Base-by-base conservation (phyloP, 2,329 filamentous ascomycete species). In the Teratosphaeria epicoccoides region DNA sequence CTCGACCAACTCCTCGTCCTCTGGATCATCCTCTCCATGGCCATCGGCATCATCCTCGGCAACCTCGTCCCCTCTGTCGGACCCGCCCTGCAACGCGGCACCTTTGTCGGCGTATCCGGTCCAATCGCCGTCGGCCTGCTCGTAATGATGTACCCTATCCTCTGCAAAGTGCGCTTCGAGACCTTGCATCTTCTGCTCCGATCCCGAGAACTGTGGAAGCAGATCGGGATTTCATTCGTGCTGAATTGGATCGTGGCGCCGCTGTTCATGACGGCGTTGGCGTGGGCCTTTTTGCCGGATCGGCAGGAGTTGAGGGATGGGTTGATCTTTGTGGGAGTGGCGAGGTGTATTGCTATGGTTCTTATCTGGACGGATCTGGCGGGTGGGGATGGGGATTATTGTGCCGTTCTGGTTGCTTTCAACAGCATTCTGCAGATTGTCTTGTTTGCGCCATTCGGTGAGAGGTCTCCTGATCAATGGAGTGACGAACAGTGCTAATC, bases 81-180 rank as follows among this genome's bases (percentile, higher is more conserved):
- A 0, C 76, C 76, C 0, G 77, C 81, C 0, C 66, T 93, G 12
- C 79, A 90, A 56, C 79, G 76, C 59, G 87, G 87, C 5, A 78
- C 80, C 24, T 89, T 91, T 59, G 84, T 87, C 0, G 81, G 82
- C 0, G 82, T 87, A 0, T 84, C 81, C 1, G 69, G 84, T 23
- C 83, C 83, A 0, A 85, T 86, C 48, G 87, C 88, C 0, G 72
- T 94, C 46, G 88, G 88, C 0, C 71, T 95, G 0, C 75, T 95
- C 1, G 82, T 94, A 43, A 95, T 95, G 88, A 95, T 95, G 87
- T 95, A 93, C 63, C 89, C 88, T 0, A 94, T 95, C 54, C 73
- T 95, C 0, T 94, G 87, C 76, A 93, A 93, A 67, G 85, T 94
- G 5, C 81, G 81, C 40, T 93, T 82, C 68, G 88, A 94, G 66